A percentile compares a stretch with the other conserved stretches of the same genome.
phyloP scores from a whole-genome alignment of 352 stramenopile genomes.

The Globisporangium recalcitrans region DNA sequence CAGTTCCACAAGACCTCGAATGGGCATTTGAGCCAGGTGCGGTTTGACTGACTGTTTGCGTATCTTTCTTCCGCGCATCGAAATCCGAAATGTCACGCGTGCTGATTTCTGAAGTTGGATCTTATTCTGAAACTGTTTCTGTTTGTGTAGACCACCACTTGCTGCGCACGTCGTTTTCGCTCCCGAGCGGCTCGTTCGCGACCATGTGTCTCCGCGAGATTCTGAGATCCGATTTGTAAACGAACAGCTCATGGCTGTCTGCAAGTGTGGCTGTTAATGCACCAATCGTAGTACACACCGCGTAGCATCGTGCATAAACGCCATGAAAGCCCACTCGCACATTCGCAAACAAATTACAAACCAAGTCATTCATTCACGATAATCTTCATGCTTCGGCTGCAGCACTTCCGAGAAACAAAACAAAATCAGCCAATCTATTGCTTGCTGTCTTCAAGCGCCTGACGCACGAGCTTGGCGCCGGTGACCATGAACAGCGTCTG shows the following conservation, averaged over 20 bases:
- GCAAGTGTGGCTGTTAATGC: too few species aligned
- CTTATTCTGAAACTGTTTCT: background rate
- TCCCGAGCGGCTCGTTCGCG: slow-evolving; percentile 63
- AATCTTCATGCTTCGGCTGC: background rate
- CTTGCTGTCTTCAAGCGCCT: slow-evolving; percentile 67
- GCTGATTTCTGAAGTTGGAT: too few species aligned
- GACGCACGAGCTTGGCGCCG: slow-evolving; percentile 85
- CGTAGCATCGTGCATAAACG: background rate
- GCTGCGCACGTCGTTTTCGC: slow-evolving; percentile 45
- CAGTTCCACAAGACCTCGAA: slow-evolving; percentile 34
- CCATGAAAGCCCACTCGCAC: background rate
- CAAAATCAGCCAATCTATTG: slow-evolving; percentile 14
- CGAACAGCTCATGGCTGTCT: background rate
- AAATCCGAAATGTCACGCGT: background rate
- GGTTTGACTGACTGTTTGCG: background rate
- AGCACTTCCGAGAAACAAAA: background rate
- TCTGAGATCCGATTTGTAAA: slow-evolving; percentile 38
- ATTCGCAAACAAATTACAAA: slow-evolving; percentile 3
- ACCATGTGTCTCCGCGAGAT: slow-evolving; percentile 79
- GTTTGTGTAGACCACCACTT: background rate
- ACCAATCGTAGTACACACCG: background rate
- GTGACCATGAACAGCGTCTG: slow-evolving; percentile 93
- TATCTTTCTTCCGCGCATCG: background rate
- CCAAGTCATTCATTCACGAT: slow-evolving; percentile 4
- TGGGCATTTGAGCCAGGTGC: slow-evolving; percentile 32